Percentiles rank a stretch among this genome's conserved stretches.
phyloP scores from a whole-genome alignment of 2,329 filamentous ascomycete genomes.

The Talaromyces sp. region DNA sequence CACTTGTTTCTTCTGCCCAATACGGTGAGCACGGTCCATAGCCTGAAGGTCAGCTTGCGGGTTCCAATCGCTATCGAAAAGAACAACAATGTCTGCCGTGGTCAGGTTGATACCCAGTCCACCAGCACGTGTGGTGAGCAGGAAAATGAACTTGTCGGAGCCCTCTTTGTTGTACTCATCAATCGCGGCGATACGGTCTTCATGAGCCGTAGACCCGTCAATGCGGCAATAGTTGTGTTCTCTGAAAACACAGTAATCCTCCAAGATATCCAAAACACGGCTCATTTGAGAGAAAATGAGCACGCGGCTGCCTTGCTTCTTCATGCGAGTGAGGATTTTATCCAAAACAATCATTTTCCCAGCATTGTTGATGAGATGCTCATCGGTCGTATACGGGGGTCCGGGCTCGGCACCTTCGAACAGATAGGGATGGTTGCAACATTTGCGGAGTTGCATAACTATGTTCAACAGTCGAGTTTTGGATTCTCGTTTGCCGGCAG shows the following conservation, averaged over 20 bases:
- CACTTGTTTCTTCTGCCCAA: slow-evolving; percentile 97
- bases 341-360: slow-evolving; percentile 98
- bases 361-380: slow-evolving; percentile 87
- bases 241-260: slow-evolving; percentile 96
- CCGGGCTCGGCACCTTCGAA: slow-evolving; percentile 97
- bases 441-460: slow-evolving; percentile 98
- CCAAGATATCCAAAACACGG: slow-evolving; percentile 89
- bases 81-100: slow-evolving; percentile 86
- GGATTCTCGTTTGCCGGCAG: slow-evolving; percentile 91
- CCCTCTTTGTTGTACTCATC: slow-evolving; percentile 96
- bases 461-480: slow-evolving; percentile 97
- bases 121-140: slow-evolving; percentile 91
- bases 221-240: slow-evolving; percentile 96
- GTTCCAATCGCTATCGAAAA: slow-evolving; percentile 99
- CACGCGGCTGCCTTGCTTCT: slow-evolving; percentile 85
- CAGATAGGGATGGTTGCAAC: slow-evolving; percentile 96
- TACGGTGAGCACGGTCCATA: slow-evolving; percentile 98
- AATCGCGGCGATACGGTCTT: slow-evolving; percentile 94
- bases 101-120: slow-evolving; percentile 96
- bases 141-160: slow-evolving; percentile 94
- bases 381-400: slow-evolving; percentile 95
- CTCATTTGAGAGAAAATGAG: slow-evolving; percentile 99
- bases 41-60: slow-evolving; percentile 96
- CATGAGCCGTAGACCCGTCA: slow-evolving; percentile 91
- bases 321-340: slow-evolving; percentile 77